Percentiles rank a stretch among this genome's conserved stretches.
These are phyloP conservation scores for Hericium coralloides DNA, from an alignment of 768 basidiomycete genomes.

Conservation along the genomic window DNA sequence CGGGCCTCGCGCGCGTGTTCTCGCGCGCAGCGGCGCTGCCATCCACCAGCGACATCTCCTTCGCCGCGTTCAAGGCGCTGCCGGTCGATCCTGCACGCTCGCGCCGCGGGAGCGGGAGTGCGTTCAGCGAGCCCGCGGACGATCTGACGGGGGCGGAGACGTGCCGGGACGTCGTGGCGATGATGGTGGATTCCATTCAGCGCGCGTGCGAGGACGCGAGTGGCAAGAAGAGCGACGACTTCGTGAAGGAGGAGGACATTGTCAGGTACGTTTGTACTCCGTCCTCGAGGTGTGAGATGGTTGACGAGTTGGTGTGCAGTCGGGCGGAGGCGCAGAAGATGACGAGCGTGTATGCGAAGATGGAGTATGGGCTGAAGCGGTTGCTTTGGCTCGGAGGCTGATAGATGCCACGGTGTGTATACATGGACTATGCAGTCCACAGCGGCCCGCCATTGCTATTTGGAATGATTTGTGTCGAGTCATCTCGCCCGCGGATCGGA, in stretches of 20 bases:
- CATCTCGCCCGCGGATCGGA: too few relatives aligned
- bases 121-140: slow-evolving; percentile 41
- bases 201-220: slow-evolving; percentile 62
- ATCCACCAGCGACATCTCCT: slow-evolving; percentile 32
- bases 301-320: slow-evolving; percentile 28
- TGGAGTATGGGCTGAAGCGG: slow-evolving; percentile 91
- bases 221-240: slow-evolving; percentile 25
- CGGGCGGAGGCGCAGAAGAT: slow-evolving; percentile 75
- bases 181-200: slow-evolving; percentile 63
- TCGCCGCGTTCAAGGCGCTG: slow-evolving; percentile 73
- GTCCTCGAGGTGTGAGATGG: too few relatives aligned
- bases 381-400: slow-evolving; percentile 80
- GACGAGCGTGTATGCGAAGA: slow-evolving; percentile 83
- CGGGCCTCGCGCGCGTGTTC: slow-evolving; percentile 24
- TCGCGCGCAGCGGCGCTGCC: slow-evolving; percentile 28
- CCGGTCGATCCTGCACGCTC: slow-evolving; percentile 54
- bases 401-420: not conserved
- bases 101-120: slow-evolving; percentile 40
- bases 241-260: slow-evolving; percentile 62
- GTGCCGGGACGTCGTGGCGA: slow-evolving; percentile 69
- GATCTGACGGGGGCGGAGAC: slow-evolving; percentile 52
- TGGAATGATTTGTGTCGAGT: too few relatives aligned
- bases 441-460: too few relatives aligned
- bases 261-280: slow-evolving; percentile 74
- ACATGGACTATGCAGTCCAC: too few relatives aligned